Evolutionary conservation across 2,329 filamentous ascomycete species (phyloP).

Genomic region (Aspergillus pseudoterreus): DNA sequence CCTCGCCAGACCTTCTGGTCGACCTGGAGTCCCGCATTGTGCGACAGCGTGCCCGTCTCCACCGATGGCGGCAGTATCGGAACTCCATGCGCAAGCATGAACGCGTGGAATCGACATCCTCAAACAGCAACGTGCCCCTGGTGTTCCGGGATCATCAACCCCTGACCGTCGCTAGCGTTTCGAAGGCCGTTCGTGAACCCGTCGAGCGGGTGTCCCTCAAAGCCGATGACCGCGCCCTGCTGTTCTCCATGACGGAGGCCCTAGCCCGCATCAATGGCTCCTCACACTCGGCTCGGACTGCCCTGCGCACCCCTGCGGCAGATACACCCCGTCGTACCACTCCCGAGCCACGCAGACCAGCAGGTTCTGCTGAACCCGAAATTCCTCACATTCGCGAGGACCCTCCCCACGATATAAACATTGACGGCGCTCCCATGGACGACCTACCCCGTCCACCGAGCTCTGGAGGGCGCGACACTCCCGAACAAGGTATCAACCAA

Average conservation of each 20-base stretch:
- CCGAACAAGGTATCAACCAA: conserved; percentile 4
- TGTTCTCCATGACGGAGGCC: conserved; percentile 33
- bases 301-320: neutral
- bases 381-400: neutral
- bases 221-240: conserved; percentile 28
- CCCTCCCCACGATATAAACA: neutral
- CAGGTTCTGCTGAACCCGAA: neutral
- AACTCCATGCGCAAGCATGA: conserved; percentile 28
- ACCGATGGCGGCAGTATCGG: conserved; percentile 70
- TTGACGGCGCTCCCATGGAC: neutral
- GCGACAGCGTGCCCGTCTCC: conserved; percentile 64
- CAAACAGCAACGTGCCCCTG: conserved; percentile 16
- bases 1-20: conserved; percentile 49
- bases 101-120: neutral
- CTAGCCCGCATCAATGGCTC: conserved; percentile 28
- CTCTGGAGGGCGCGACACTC: neutral
- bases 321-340: neutral
- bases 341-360: neutral
- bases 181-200: conserved; percentile 30
- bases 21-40: conserved; percentile 67
- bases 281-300: conserved; percentile 6
- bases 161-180: conserved; percentile 37
- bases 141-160: conserved; percentile 36
- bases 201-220: conserved; percentile 18
- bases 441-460: neutral